Evolutionary conservation across 2,329 filamentous ascomycete species (phyloP).

Genomic region (Zopfia rhizophila): DNA sequence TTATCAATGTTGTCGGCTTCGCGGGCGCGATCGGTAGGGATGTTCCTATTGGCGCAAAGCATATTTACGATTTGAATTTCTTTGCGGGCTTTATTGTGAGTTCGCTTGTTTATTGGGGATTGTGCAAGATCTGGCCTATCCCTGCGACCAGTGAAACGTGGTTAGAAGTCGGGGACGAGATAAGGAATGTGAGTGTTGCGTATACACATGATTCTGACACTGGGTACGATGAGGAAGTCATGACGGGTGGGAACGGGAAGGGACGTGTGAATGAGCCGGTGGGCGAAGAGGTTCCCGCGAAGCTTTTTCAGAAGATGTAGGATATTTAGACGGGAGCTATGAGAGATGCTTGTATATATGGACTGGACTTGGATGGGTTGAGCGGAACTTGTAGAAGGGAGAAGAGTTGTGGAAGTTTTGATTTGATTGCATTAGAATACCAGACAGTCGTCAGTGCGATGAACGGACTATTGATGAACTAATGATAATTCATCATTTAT

Average conservation of each 20-base stretch:
- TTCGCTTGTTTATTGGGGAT: conserved; percentile 70
- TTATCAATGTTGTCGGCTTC: conserved; percentile 93
- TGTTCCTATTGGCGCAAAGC: conserved; percentile 81
- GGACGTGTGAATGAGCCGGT: no score
- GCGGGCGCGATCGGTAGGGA: conserved; percentile 77
- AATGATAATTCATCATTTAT: no score
- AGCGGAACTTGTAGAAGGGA: no score
- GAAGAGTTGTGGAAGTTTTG: no score
- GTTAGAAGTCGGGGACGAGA: conserved; percentile 78
- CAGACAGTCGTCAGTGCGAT: no score
- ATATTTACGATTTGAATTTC: conserved; percentile 92
- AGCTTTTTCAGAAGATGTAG: no score
- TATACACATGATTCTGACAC: conserved; percentile 30
- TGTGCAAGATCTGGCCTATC: conserved; percentile 77
- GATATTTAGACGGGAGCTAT: no score
- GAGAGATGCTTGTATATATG: no score
- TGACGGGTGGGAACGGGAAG: conserved; percentile 13
- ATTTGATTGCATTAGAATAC: no score
- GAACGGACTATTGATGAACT: no score
- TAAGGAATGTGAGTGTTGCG: conserved; percentile 50
- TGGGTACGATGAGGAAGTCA: conserved; percentile 19
- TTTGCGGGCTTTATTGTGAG: conserved; percentile 85
- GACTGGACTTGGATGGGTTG: no score
- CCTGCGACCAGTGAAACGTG: conserved; percentile 79
- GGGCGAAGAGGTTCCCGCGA: no score